Percentiles rank a stretch among this genome's conserved stretches.
Evolutionary conservation across 1,139 yeast species (phyloP).

Genomic region (Debaryomyces sp.): DNA sequence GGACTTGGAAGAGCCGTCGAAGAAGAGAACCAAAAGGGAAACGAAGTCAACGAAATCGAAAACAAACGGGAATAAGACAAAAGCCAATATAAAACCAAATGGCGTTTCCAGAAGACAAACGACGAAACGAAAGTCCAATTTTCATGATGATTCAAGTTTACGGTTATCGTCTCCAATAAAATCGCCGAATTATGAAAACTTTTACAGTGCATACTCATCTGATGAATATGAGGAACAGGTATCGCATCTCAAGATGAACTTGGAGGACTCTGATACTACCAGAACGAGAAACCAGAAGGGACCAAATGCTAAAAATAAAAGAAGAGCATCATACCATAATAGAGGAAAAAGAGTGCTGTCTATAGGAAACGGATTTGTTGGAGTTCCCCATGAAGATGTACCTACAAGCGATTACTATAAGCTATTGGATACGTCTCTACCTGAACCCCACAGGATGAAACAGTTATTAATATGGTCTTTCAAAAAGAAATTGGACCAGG

Average conservation of each 20-base stretch:
- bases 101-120: background rate
- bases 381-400: constrained; percentile 69
- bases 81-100: background rate
- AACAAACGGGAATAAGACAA: background rate
- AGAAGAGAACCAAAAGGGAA: constrained; percentile 2
- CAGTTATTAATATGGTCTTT: constrained; percentile 74
- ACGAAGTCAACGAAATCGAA: background rate
- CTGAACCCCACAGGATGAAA: constrained; percentile 75
- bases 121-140: background rate
- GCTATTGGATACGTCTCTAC: constrained; percentile 60
- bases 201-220: constrained; percentile 7
- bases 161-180: constrained; percentile 31
- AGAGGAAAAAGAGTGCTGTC: constrained; percentile 78
- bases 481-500: constrained; percentile 48
- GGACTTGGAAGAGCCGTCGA: constrained; percentile 12
- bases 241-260: constrained; percentile 27
- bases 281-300: constrained; percentile 24
- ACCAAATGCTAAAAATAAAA: constrained; percentile 17
- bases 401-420: constrained; percentile 60
- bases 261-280: constrained; percentile 16
- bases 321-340: constrained; percentile 54
- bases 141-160: constrained; percentile 16
- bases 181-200: constrained; percentile 16
- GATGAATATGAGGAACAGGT: constrained; percentile 36
- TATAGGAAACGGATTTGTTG: constrained; percentile 71